These are phyloP conservation scores for Petasospora fabianii DNA, from an alignment of 1,139 yeast species.

Conservation along the genomic window DNA sequence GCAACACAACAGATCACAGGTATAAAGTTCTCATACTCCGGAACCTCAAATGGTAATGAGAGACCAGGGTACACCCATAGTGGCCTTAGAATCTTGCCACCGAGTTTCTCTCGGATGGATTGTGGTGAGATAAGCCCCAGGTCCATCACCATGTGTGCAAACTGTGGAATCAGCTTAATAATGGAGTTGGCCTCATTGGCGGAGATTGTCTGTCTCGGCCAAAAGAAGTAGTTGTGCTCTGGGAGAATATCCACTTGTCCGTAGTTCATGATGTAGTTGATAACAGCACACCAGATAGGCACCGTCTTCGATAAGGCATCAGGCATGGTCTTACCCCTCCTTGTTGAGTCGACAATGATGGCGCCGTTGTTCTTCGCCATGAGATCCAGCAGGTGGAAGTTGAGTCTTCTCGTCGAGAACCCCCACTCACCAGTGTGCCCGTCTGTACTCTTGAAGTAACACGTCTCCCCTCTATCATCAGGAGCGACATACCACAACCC, in stretches of 20 bases:
- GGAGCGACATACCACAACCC: constrained; percentile 81
- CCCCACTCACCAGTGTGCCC: constrained; percentile 83
- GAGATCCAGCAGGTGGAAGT: constrained; percentile 60
- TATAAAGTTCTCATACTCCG: constrained; percentile 28
- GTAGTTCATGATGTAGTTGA: constrained; percentile 52
- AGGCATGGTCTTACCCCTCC: constrained; percentile 80
- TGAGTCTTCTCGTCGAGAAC: constrained; percentile 68
- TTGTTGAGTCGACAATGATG: constrained; percentile 76
- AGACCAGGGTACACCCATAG: constrained; percentile 67
- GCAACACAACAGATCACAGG: constrained; percentile 61
- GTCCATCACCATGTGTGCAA: constrained; percentile 45
- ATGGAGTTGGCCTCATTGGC: constrained; percentile 57
- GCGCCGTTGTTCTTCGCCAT: constrained; percentile 43
- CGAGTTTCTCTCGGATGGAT: constrained; percentile 31
- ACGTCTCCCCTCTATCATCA: constrained; percentile 37
- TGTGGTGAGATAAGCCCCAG: constrained; percentile 37
- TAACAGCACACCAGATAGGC: constrained; percentile 88
- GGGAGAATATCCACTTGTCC: constrained; percentile 29
- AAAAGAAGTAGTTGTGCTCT: constrained; percentile 32
- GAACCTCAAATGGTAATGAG: constrained; percentile 30
- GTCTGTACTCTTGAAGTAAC: constrained; percentile 87
- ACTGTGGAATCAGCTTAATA: constrained; percentile 41
- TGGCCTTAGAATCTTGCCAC: constrained; percentile 55
- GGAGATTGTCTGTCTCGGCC: constrained; percentile 57
- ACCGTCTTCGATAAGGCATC: constrained; percentile 84